phyloP scores from a whole-genome alignment of 345 rosid species.

The Angophora floribunda region DNA sequence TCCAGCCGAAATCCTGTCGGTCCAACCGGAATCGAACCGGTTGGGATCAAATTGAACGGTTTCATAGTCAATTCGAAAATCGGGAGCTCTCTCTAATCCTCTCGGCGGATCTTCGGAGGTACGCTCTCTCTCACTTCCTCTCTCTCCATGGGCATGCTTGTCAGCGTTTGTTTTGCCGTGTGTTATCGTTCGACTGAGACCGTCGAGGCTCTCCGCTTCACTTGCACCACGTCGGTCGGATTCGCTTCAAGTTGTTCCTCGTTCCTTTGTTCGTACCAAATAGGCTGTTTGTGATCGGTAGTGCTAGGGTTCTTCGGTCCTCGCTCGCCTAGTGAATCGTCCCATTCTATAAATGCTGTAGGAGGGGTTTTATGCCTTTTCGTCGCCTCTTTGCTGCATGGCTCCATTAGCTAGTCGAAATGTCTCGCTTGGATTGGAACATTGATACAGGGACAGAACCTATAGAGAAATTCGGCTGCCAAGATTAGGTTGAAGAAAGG shows the following conservation, averaged over 20 bases:
- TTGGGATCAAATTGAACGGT: neutral
- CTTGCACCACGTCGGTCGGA: neutral
- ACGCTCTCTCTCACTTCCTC: neutral
- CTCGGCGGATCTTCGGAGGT: neutral
- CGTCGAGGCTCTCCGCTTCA: too few species aligned
- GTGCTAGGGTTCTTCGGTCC: neutral
- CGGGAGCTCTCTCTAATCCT: neutral
- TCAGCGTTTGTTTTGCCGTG: neutral
- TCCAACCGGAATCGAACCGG: neutral
- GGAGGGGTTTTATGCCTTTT: neutral
- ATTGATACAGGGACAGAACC: neutral
- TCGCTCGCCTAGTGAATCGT: too few species aligned
- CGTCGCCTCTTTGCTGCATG: neutral
- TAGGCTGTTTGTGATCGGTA: fast-evolving
- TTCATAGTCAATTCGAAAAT: neutral
- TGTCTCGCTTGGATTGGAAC: neutral
- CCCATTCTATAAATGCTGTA: too few species aligned
- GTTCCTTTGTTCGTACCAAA: neutral
- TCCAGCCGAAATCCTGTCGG: neutral
- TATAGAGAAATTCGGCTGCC: neutral
- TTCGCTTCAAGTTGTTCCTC: neutral
- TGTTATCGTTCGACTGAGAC: too few species aligned
- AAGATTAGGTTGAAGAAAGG: neutral
- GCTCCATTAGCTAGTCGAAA: neutral
- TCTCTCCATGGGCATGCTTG: neutral